These are phyloP conservation scores for Neurospora sp. DNA, from an alignment of 495 filamentous ascomycete genomes.

Conservation along the genomic window DNA sequence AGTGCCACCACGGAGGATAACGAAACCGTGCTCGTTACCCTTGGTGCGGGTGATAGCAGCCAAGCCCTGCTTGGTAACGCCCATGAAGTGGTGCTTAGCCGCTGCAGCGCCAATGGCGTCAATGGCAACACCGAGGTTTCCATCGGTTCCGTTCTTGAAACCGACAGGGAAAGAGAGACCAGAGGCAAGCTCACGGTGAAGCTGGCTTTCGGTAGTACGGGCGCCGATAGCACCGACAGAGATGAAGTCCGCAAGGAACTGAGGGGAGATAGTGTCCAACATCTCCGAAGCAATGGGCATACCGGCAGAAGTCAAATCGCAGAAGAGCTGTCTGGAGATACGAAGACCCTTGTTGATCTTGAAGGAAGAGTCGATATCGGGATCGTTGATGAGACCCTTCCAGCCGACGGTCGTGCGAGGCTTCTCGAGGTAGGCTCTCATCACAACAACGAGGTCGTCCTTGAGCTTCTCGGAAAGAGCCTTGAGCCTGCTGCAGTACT, in stretches of 20 bases:
- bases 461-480: slow-evolving; percentile 61
- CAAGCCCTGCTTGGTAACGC: slow-evolving; percentile 96
- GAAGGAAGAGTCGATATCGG: slow-evolving; percentile 94
- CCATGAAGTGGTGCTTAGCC: slow-evolving; percentile 93
- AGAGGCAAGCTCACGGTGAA: slow-evolving; percentile 92
- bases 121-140: slow-evolving; percentile 86
- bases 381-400: slow-evolving; percentile 99
- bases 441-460: slow-evolving; percentile 81
- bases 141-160: slow-evolving; percentile 99
- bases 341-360: slow-evolving; percentile 98
- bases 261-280: slow-evolving; percentile 95
- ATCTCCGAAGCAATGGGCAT: slow-evolving; percentile 96
- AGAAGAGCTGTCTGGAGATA: slow-evolving; percentile 79
- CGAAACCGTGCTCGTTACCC: slow-evolving; percentile 94
- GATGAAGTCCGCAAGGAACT: slow-evolving; percentile 88
- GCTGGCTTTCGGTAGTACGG: slow-evolving; percentile 91
- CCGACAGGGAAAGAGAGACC: slow-evolving; percentile 96
- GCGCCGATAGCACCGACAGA: slow-evolving; percentile 94
- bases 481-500: slow-evolving; percentile 75
- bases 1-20: slow-evolving; percentile 84
- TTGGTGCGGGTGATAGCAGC: slow-evolving; percentile 87
- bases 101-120: slow-evolving; percentile 91
- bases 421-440: slow-evolving; percentile 99
- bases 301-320: slow-evolving; percentile 71
- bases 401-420: slow-evolving; percentile 97